phyloP scores from a whole-genome alignment of 495 filamentous ascomycete genomes.

The Lentithecium fluviatile region DNA sequence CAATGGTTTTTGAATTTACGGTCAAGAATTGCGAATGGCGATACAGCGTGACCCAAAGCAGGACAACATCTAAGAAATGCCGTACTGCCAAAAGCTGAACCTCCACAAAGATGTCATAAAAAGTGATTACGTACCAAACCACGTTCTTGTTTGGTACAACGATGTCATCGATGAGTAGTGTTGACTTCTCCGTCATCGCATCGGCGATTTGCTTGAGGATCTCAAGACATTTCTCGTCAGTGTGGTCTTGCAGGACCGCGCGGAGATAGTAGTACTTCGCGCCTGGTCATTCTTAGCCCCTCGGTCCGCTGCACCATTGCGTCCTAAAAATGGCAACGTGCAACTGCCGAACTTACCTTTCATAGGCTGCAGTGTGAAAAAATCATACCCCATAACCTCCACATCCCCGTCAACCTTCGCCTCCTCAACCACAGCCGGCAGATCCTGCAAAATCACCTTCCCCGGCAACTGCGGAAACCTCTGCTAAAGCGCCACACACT shows the following conservation, averaged over 20 bases:
- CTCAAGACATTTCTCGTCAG: conserved; percentile 43
- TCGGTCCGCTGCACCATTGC: too few species aligned
- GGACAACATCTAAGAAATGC: too few species aligned
- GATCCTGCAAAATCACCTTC: conserved; percentile 3
- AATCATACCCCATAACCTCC: conserved; percentile 2
- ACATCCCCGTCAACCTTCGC: neutral
- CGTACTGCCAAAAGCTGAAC: too few species aligned
- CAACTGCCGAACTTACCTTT: neutral
- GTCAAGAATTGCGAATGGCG: too few species aligned
- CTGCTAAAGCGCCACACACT: neutral
- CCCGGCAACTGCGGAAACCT: neutral
- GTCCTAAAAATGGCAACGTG: neutral
- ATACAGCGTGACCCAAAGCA: too few species aligned
- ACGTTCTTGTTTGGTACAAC: conserved; percentile 40
- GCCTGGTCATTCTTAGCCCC: conserved; percentile 23
- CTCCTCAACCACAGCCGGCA: neutral
- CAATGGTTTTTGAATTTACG: too few species aligned
- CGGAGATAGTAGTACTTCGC: conserved; percentile 51
- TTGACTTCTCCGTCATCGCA: conserved; percentile 44
- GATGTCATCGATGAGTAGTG: conserved; percentile 51
- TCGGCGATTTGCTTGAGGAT: conserved; percentile 44
- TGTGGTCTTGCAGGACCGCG: conserved; percentile 50
- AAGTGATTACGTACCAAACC: too few species aligned
- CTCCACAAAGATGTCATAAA: too few species aligned
- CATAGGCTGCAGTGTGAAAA: conserved; percentile 1